Conservation (phyloP, 257 asterid species). For the Scutellaria baicalensis region DNA sequence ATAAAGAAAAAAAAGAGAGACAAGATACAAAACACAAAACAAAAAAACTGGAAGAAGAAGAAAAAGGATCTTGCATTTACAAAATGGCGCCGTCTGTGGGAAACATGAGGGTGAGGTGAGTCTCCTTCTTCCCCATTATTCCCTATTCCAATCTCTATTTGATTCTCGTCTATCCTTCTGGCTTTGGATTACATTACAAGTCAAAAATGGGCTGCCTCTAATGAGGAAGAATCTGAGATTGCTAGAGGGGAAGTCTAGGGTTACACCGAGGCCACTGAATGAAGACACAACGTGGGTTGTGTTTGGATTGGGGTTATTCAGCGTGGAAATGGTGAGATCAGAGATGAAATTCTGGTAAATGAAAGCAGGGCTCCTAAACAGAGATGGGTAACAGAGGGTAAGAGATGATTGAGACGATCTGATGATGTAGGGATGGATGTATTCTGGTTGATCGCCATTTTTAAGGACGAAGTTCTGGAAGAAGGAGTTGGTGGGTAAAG, state of each 20-base stretch:
- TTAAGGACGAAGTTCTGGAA: conserved; percentile 78
- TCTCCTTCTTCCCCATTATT: too few species aligned
- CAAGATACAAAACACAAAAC: too few species aligned
- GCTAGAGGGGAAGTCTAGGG: conserved; percentile 68
- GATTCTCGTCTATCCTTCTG: too few species aligned
- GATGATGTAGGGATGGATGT: conserved; percentile 70
- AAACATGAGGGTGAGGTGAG: too few species aligned
- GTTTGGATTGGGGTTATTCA: conserved; percentile 40
- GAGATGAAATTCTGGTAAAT: conserved; percentile 52
- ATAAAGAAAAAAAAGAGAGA: too few species aligned
- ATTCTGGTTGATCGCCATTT: conserved; percentile 87
- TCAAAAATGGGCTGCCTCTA: conserved; percentile 82
- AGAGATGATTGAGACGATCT: conserved; percentile 56
- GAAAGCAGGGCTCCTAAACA: conserved; percentile 47
- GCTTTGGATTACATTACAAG: conserved; percentile 50
- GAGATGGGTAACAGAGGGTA: conserved; percentile 63
- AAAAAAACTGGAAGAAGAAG: too few species aligned
- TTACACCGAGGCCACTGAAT: conserved; percentile 65
- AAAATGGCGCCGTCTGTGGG: too few species aligned
- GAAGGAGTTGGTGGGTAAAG: conserved; percentile 83
- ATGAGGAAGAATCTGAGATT: conserved; percentile 68
- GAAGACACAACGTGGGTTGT: conserved; percentile 53
- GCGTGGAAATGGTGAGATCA: conserved; percentile 49
- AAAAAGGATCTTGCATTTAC: too few species aligned
- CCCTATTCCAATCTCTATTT: too few species aligned